A percentile compares a stretch with the other conserved stretches of the same genome.
These are phyloP conservation scores for Phytophthora crassamura DNA, from an alignment of 352 stramenopile genomes.

Conservation along the genomic window DNA sequence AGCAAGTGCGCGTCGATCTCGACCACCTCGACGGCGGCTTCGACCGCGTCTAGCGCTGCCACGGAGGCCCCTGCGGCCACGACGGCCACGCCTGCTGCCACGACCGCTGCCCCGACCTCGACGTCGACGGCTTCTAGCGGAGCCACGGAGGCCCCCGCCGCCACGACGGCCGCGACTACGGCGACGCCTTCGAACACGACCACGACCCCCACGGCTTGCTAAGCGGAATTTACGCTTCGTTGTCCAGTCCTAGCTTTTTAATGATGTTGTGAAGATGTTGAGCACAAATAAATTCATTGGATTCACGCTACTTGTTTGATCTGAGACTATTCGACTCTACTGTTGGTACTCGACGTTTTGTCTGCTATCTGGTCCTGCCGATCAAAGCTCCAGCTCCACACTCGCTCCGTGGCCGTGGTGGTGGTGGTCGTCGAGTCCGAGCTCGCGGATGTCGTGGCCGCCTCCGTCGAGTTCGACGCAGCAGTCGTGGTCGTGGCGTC, in stretches of 20 bases:
- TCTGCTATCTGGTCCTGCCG: too few relatives aligned
- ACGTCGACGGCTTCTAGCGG: slow-evolving; percentile 1
- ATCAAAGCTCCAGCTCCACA: not conserved
- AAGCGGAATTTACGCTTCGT: slow-evolving; percentile 7
- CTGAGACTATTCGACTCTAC: too few relatives aligned
- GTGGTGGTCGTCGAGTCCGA: too few relatives aligned
- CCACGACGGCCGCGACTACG: slow-evolving; percentile 21
- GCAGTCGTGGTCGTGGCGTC: not conserved
- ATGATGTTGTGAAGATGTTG: too few relatives aligned
- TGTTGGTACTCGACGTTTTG: too few relatives aligned
- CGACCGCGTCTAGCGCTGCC: slow-evolving; percentile 6
- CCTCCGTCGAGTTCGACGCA: slow-evolving; percentile 6
- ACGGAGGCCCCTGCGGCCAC: slow-evolving; percentile 14
- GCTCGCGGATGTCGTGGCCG: too few relatives aligned
- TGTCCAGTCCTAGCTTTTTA: too few relatives aligned
- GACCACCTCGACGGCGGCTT: slow-evolving; percentile 9
- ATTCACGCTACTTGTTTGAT: too few relatives aligned
- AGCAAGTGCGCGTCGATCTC: slow-evolving; percentile 24
- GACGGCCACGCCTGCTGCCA: not conserved
- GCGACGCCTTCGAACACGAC: slow-evolving; percentile 22
- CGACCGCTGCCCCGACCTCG: slow-evolving; percentile 6
- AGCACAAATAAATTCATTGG: too few relatives aligned
- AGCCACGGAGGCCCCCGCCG: slow-evolving; percentile 11
- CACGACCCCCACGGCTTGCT: slow-evolving; percentile 21
- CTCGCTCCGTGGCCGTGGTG: too few relatives aligned